Evolutionary conservation across 2,329 filamentous ascomycete genomes (phyloP), one percentile per base, ranked within the genome.

Genomic region (Lachnellula cervina): DNA sequence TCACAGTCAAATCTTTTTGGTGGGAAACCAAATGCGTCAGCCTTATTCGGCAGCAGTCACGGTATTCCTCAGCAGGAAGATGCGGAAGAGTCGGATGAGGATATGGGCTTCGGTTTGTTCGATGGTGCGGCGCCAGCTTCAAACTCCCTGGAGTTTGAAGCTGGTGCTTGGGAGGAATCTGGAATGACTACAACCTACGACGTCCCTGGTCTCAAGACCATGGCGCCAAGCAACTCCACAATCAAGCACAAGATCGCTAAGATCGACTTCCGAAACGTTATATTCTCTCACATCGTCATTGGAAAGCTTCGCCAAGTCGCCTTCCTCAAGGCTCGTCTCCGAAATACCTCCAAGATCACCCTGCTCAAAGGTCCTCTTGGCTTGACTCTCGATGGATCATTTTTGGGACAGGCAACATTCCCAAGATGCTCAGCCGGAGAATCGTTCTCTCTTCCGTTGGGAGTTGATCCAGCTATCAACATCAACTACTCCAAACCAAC

Each of bases 341-440:
- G 73, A 50, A 87, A 87, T 67, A 72, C 68, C 16, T 81, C 77
- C 64, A 77, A 76, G 59, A 73, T 84, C 44, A 80, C 80, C 0
- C 72, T 87, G 6, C 76, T 84, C 19, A 72, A 73, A 49, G 83
- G 82, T 4, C 74, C 75, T 1, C 75, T 76, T 0, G 80, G 82
- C 5, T 72, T 87, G 7, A 85, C 80, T 0, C 76, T 87, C n/a
- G 84, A 87, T 64, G 80, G 81, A 3, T 76, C 76, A 8, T 87
- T 86, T 69, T 72, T 87, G 53, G 83, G 83, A 3, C 80, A 80
- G 54, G 76, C 78, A 1, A 72, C 66, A 0, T 71, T 86, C 35
- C 80, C 82, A 2, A 76, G 77, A 32, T 83, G 81, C 65, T 78
- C 75, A 46, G 71, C 80, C 0, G 80, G 80, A 38, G 80, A 82